A percentile compares a stretch with the other conserved stretches of the same genome.
Evolutionary conservation across 352 stramenopile genomes (phyloP).

Genomic region (Phytophthora podocarpi): DNA sequence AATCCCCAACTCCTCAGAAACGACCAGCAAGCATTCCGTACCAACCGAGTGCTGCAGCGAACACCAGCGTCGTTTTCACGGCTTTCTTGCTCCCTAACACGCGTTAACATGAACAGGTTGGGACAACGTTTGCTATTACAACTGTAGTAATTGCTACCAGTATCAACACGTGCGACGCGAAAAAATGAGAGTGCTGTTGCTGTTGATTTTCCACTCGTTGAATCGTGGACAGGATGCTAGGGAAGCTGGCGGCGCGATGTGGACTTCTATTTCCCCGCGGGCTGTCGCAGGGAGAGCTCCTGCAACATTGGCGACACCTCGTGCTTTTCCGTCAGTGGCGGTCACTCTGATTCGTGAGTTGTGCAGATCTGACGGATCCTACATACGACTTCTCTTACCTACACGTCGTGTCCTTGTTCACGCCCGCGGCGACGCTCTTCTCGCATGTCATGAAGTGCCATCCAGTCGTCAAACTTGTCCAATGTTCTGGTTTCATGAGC

Average conservation of each 20-base stretch:
- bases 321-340: not conserved
- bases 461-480: slow-evolving; percentile 11
- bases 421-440: not conserved
- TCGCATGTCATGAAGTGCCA: slow-evolving; percentile 4
- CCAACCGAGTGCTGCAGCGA: slow-evolving; percentile 22
- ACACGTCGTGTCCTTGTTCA: too few species aligned
- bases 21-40: not conserved
- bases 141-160: too few species aligned
- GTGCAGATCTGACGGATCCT: slow-evolving; percentile 12
- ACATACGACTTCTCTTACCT: too few species aligned
- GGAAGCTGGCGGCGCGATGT: not conserved
- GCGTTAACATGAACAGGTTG: not conserved
- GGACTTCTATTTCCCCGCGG: slow-evolving; percentile 2
- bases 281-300: not conserved
- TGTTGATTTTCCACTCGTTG: too few species aligned
- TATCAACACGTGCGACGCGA: not conserved
- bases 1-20: not conserved
- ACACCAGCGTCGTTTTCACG: slow-evolving; percentile 15
- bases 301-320: not conserved
- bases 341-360: slow-evolving; percentile 4
- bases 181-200: slow-evolving; percentile 3
- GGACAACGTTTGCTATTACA: not conserved
- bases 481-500: not conserved
- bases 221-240: slow-evolving; percentile 15
- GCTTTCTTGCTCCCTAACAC: slow-evolving; percentile 19